Evolutionary conservation across 225 moss, liverwort and hornwort species (phyloP).

Genomic region (Polytrichum commune): DNA sequence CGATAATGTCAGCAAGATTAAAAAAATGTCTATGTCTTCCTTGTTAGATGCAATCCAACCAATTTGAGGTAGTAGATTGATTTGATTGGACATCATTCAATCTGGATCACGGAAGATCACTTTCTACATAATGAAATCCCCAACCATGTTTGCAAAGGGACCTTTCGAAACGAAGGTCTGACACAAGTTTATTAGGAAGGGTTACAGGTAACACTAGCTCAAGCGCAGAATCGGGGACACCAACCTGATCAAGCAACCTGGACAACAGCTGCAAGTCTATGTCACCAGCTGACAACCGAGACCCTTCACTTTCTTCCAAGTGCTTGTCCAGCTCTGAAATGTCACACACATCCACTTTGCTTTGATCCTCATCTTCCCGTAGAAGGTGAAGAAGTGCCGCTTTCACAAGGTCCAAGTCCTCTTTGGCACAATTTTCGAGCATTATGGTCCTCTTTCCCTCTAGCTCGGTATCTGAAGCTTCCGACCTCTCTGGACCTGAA

Average conservation of each 20-base stretch:
- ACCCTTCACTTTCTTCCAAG: constrained; percentile 23
- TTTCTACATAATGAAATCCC: too few species aligned
- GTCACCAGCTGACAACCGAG: neutral
- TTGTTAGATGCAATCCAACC: too few species aligned
- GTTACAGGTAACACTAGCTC: neutral
- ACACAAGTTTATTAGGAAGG: neutral
- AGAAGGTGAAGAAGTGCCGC: constrained; percentile 36
- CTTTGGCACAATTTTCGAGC: constrained; percentile 10
- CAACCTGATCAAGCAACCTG: constrained; percentile 46
- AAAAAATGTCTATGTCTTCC: too few species aligned
- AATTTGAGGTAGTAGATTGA: too few species aligned
- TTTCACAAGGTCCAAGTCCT: constrained; percentile 49
- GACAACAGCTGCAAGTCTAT: constrained; percentile 35
- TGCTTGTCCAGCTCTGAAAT: constrained; percentile 18
- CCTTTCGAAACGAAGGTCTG: too few species aligned
- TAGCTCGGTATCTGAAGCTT: constrained; percentile 19
- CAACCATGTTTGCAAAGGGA: too few species aligned
- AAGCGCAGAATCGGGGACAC: neutral
- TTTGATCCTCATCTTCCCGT: constrained; percentile 6
- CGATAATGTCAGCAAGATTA: too few species aligned
- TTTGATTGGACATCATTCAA: too few species aligned
- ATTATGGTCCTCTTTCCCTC: constrained; percentile 17
- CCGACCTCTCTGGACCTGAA: constrained; percentile 15
- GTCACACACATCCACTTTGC: constrained; percentile 9
- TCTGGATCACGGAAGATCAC: too few species aligned